Percentiles rank a stretch among this genome's conserved stretches.
phyloP scores from a whole-genome alignment of 2,329 filamentous ascomycete species.

The Aspergillus sp. region DNA sequence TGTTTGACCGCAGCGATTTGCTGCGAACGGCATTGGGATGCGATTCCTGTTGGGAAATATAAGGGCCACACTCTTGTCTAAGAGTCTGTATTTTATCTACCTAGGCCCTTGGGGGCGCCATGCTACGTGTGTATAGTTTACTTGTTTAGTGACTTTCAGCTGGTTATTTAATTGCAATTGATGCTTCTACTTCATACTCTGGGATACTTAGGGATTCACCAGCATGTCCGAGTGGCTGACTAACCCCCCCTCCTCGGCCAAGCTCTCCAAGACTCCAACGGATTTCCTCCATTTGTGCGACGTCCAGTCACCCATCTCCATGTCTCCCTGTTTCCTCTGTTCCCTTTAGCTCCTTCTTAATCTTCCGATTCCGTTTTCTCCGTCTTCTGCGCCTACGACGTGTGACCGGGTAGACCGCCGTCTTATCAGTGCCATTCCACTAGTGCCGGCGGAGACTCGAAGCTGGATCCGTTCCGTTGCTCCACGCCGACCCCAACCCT shows the following conservation, averaged over 20 bases:
- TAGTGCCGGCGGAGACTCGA: neutral
- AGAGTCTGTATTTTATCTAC: neutral
- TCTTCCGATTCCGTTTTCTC: no score
- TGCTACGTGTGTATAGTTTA: neutral
- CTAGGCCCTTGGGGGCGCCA: neutral
- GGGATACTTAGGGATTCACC: no score
- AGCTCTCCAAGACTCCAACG: no score
- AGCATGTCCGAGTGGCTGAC: no score
- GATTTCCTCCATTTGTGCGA: no score
- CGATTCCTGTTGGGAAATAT: neutral
- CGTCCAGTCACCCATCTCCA: no score
- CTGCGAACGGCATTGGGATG: neutral
- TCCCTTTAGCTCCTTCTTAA: no score
- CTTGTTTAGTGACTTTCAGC: constrained; percentile 7
- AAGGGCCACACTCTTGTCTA: neutral
- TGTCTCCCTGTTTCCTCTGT: no score
- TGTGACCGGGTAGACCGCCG: no score
- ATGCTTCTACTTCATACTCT: no score
- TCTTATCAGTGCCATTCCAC: neutral
- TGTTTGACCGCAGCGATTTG: neutral
- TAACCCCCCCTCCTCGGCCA: no score
- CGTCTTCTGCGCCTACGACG: no score
- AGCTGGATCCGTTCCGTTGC: constrained; percentile 2
- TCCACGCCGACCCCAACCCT: constrained; percentile 4
- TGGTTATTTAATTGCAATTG: constrained; percentile 19